phyloP scores from a whole-genome alignment of 768 basidiomycete genomes.

The Suillus occidentalis region DNA sequence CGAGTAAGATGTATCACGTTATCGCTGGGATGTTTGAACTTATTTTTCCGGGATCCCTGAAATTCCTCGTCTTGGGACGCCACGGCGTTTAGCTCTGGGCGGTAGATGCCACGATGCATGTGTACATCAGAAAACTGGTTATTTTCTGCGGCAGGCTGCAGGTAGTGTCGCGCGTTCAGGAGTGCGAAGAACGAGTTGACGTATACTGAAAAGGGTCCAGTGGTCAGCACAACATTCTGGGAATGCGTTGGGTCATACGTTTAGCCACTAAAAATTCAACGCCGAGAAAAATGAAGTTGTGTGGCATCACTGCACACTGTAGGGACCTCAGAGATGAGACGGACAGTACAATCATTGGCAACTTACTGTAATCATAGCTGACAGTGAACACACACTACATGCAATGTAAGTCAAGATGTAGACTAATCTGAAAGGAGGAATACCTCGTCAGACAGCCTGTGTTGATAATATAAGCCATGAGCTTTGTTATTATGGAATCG shows the following conservation, averaged over 20 bases:
- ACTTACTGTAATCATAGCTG: background rate
- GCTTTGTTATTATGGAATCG: background rate
- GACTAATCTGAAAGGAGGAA: background rate
- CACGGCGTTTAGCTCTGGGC: background rate
- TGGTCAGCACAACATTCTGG: background rate
- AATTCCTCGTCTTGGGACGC: background rate
- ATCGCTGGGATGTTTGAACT: background rate
- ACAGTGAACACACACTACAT: background rate
- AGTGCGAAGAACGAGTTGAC: constrained; percentile 7
- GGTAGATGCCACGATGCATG: background rate
- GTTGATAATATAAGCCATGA: background rate
- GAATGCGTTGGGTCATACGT: background rate
- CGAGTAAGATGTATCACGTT: background rate
- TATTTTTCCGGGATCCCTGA: background rate
- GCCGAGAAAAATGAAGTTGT: background rate
- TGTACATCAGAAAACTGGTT: background rate
- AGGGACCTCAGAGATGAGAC: background rate
- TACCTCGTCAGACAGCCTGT: background rate
- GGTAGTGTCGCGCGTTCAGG: constrained; percentile 2
- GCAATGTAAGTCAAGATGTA: background rate
- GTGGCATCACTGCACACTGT: background rate
- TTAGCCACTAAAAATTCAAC: background rate
- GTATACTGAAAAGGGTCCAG: constrained; percentile 2
- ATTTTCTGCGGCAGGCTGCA: background rate
- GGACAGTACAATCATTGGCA: background rate